Percentiles rank a stretch among this genome's conserved stretches.
phyloP scores from a whole-genome alignment of 139 green algal genomes.

The Haematococcus sp. region DNA sequence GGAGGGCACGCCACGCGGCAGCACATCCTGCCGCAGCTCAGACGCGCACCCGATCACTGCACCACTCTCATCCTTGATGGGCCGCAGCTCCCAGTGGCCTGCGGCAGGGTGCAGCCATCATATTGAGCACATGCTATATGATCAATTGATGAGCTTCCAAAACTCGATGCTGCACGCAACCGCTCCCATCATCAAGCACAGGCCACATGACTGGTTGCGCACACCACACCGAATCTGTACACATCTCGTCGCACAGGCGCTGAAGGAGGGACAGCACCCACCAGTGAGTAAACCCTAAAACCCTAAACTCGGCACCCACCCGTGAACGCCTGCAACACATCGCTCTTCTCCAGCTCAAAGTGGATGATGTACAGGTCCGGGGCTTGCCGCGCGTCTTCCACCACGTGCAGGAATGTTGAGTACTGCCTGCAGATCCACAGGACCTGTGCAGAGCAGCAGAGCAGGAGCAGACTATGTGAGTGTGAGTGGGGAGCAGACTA shows the following conservation, averaged over 20 bases:
- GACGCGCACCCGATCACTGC: slow-evolving; percentile 26
- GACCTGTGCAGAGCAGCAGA: slow-evolving; percentile 1
- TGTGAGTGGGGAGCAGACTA: no score
- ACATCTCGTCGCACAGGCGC: no score
- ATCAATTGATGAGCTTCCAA: neutral
- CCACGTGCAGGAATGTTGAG: slow-evolving; percentile 35
- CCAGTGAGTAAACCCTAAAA: no score
- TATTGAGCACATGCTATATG: neutral
- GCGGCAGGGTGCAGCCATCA: slow-evolving; percentile 28
- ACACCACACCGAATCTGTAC: no score
- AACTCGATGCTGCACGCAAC: neutral
- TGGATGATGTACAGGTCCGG: slow-evolving; percentile 26
- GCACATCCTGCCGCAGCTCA: slow-evolving; percentile 39
- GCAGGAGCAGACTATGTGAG: neutral
- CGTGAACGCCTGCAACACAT: slow-evolving; percentile 8
- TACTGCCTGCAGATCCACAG: slow-evolving; percentile 19
- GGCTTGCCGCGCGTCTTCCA: slow-evolving; percentile 29
- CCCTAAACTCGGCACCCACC: neutral
- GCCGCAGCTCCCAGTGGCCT: slow-evolving; percentile 34
- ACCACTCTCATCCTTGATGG: slow-evolving; percentile 13
- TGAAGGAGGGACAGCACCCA: no score
- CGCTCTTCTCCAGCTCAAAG: slow-evolving; percentile 37
- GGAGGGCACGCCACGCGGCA: slow-evolving; percentile 38
- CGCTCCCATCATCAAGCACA: neutral
- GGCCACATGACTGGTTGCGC: neutral